These are phyloP conservation scores for Salix viminalis DNA, from an alignment of 345 rosid species.

Conservation along the genomic window DNA sequence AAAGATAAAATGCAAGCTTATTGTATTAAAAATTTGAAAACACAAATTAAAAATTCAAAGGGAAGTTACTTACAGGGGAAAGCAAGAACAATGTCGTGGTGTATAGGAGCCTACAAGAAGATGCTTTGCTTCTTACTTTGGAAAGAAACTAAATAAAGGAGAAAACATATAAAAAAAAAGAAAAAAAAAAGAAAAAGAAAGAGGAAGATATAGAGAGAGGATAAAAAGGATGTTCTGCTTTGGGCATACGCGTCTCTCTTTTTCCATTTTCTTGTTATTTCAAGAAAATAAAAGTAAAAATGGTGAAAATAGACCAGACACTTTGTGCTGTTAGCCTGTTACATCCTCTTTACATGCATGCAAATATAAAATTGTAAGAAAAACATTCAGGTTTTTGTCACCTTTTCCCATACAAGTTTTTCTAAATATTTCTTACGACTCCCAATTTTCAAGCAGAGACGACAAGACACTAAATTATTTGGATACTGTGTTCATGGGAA, in stretches of 20 bases:
- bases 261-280: background rate
- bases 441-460: background rate
- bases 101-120: constrained; percentile 25
- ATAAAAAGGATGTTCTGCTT: constrained; percentile 34
- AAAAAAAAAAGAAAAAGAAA: background rate
- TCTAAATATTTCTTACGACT: background rate
- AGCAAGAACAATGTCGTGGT: constrained; percentile 35
- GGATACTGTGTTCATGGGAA: constrained; percentile 15
- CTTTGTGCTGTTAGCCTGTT: background rate
- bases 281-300: background rate
- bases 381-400: constrained; percentile 17
- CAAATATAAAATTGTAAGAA: constrained; percentile 20
- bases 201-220: background rate
- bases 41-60: constrained; percentile 28
- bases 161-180: background rate
- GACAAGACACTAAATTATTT: constrained; percentile 8
- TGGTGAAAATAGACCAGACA: constrained; percentile 4
- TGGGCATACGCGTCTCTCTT: constrained; percentile 39
- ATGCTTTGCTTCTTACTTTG: constrained; percentile 55
- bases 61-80: constrained; percentile 52
- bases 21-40: background rate
- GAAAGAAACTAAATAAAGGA: constrained; percentile 21
- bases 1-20: constrained; percentile 5
- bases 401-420: constrained; percentile 24
- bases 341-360: constrained; percentile 25